A percentile compares a stretch with the other conserved stretches of the same genome.
These are phyloP conservation scores for Calonectria fujianensis DNA, from an alignment of 2,329 filamentous ascomycete species.

Conservation along the genomic window DNA sequence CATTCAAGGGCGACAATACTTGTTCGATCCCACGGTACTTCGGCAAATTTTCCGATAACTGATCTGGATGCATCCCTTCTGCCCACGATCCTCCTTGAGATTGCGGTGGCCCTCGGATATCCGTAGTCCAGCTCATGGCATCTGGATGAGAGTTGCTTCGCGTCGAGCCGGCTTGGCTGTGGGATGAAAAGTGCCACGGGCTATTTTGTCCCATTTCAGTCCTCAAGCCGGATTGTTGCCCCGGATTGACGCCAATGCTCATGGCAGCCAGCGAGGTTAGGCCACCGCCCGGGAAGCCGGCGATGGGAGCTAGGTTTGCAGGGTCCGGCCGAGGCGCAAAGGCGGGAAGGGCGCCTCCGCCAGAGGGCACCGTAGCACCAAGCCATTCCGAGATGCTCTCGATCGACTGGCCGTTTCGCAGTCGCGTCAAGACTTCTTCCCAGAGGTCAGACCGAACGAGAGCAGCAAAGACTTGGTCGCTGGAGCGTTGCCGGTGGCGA, in stretches of 20 bases:
- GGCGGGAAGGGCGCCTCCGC: constrained; percentile 55
- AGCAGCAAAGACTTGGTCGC: constrained; percentile 73
- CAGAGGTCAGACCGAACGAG: constrained; percentile 70
- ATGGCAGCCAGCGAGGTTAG: constrained; percentile 57
- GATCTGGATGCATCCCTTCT: constrained; percentile 64
- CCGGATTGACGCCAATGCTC: constrained; percentile 57
- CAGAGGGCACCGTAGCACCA: constrained; percentile 57
- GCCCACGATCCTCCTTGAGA: constrained; percentile 71
- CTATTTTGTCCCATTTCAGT: constrained; percentile 66
- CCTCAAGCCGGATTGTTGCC: constrained; percentile 57
- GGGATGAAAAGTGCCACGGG: constrained; percentile 69
- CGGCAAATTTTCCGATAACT: constrained; percentile 56
- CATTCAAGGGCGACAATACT: constrained; percentile 67
- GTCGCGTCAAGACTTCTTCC: constrained; percentile 72
- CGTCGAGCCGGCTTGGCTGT: constrained; percentile 68
- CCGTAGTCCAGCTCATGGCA: constrained; percentile 67
- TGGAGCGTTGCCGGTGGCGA: constrained; percentile 72
- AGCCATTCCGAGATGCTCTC: constrained; percentile 76
- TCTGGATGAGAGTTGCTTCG: constrained; percentile 69
- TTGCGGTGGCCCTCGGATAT: constrained; percentile 62
- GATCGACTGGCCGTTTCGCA: constrained; percentile 73
- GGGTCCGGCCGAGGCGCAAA: constrained; percentile 51
- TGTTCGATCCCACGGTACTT: constrained; percentile 67
- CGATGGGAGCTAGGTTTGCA: constrained; percentile 46
- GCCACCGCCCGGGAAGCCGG: constrained; percentile 56